Percentiles rank a stretch among this genome's conserved stretches.
Evolutionary conservation across 768 basidiomycete species (phyloP).

Genomic region (Imleria badia): DNA sequence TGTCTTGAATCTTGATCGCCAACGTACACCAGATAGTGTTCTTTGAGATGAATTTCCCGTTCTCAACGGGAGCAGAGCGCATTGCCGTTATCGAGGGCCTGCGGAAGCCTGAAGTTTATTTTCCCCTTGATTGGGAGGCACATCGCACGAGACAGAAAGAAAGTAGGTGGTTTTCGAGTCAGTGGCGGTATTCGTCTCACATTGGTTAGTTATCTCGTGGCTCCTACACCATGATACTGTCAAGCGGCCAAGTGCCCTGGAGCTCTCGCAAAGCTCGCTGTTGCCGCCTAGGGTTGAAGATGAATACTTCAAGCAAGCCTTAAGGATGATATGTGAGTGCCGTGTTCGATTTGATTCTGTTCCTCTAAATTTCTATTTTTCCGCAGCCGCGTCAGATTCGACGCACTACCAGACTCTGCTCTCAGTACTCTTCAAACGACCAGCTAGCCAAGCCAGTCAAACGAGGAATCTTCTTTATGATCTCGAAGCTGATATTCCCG

Average conservation of each 20-base stretch:
- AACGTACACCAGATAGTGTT: conserved; percentile 72
- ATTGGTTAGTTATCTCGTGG: conserved; percentile 66
- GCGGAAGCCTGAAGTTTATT: conserved; percentile 67
- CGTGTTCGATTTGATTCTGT: background rate
- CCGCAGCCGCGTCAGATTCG: conserved; percentile 72
- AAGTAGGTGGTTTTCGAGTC: conserved; percentile 46
- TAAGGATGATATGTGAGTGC: conserved; percentile 68
- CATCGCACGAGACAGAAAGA: conserved; percentile 61
- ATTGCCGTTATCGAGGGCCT: conserved; percentile 80
- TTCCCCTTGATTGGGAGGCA: conserved; percentile 74
- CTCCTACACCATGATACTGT: conserved; percentile 81
- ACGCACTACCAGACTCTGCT: conserved; percentile 79
- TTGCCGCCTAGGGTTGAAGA: conserved; percentile 79
- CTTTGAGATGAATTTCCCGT: conserved; percentile 93
- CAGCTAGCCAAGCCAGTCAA: conserved; percentile 58
- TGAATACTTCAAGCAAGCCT: conserved; percentile 80
- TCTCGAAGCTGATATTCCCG: conserved; percentile 61
- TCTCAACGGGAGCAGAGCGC: conserved; percentile 81
- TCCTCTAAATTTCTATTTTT: background rate
- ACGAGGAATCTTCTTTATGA: conserved; percentile 76
- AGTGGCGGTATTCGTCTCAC: conserved; percentile 3
- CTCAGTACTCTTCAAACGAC: conserved; percentile 74
- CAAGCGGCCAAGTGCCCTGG: conserved; percentile 76
- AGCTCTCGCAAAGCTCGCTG: conserved; percentile 76
- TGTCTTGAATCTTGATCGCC: background rate